Evolutionary conservation across 768 basidiomycete species (phyloP).

Genomic region (Phaffia australis): DNA sequence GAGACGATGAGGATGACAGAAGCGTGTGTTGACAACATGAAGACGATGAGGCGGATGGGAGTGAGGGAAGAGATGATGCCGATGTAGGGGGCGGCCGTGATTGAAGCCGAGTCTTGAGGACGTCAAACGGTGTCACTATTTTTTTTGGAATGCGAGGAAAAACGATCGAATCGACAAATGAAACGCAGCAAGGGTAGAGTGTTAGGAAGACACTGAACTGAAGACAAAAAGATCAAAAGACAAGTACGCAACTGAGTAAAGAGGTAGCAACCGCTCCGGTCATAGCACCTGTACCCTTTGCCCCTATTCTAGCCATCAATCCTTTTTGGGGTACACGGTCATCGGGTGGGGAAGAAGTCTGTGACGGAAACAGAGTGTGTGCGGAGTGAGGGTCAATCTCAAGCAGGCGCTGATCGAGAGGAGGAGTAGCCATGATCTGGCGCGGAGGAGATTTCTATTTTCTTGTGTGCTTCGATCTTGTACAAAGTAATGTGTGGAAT

Average conservation of each 20-base stretch:
- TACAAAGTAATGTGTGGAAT: too few species aligned
- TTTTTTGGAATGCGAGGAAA: conserved; percentile 8
- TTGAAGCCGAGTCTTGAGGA: conserved; percentile 91
- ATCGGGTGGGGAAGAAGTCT: too few species aligned
- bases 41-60: conserved; percentile 1
- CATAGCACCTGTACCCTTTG: conserved; percentile 23
- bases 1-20: conserved; percentile 18
- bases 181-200: not conserved
- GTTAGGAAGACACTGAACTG: not conserved
- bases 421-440: too few species aligned
- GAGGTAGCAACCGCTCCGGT: conserved; percentile 21
- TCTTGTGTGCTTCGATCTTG: too few species aligned
- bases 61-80: not conserved
- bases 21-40: conserved; percentile 29
- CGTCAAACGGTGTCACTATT: conserved; percentile 97
- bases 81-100: conserved; percentile 44
- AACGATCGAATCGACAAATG: not conserved
- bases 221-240: not conserved
- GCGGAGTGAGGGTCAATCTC: too few species aligned
- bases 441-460: too few species aligned
- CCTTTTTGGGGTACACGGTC: too few species aligned
- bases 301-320: conserved; percentile 10
- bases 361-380: too few species aligned
- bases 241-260: conserved; percentile 14
- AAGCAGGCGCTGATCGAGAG: too few species aligned